A percentile compares a stretch with the other conserved stretches of the same genome.
Evolutionary conservation across 2,329 filamentous ascomycete genomes (phyloP).

Genomic region (Thermothelomyces thermophilus): DNA sequence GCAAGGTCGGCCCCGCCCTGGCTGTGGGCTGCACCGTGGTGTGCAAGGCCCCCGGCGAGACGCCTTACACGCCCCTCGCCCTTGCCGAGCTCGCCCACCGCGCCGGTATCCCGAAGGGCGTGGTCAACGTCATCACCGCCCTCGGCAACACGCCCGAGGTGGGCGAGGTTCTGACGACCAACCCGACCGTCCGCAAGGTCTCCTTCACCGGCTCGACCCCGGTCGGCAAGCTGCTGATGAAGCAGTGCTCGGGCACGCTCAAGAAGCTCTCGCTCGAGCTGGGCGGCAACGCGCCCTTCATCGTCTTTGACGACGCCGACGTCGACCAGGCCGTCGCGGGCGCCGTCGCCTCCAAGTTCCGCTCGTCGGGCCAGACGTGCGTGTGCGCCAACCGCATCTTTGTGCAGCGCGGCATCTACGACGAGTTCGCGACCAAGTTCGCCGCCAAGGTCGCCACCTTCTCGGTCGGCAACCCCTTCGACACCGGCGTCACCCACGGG

Average conservation of each 20-base stretch:
- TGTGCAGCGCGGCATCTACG: slow-evolving; percentile 71
- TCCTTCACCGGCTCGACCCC: slow-evolving; percentile 82
- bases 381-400: slow-evolving; percentile 83
- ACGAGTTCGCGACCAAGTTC: slow-evolving; percentile 62
- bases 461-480: slow-evolving; percentile 70
- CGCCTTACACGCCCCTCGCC: slow-evolving; percentile 83
- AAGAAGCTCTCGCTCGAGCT: slow-evolving; percentile 85
- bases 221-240: slow-evolving; percentile 74
- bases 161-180: slow-evolving; percentile 69
- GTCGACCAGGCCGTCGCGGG: slow-evolving; percentile 77
- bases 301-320: slow-evolving; percentile 93
- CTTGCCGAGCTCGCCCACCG: slow-evolving; percentile 79
- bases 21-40: slow-evolving; percentile 96
- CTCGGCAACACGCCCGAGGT: slow-evolving; percentile 73
- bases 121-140: slow-evolving; percentile 82
- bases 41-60: slow-evolving; percentile 84
- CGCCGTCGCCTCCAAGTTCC: slow-evolving; percentile 84
- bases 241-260: slow-evolving; percentile 74
- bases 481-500: slow-evolving; percentile 65
- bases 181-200: slow-evolving; percentile 74
- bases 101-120: slow-evolving; percentile 83
- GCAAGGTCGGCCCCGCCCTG: slow-evolving; percentile 66
- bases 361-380: slow-evolving; percentile 91
- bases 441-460: slow-evolving; percentile 66
- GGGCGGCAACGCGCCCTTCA: slow-evolving; percentile 91